These are phyloP conservation scores for Rhizopus delemar DNA, from an alignment of 371 early-diverging fungal genomes.

Conservation along the genomic window DNA sequence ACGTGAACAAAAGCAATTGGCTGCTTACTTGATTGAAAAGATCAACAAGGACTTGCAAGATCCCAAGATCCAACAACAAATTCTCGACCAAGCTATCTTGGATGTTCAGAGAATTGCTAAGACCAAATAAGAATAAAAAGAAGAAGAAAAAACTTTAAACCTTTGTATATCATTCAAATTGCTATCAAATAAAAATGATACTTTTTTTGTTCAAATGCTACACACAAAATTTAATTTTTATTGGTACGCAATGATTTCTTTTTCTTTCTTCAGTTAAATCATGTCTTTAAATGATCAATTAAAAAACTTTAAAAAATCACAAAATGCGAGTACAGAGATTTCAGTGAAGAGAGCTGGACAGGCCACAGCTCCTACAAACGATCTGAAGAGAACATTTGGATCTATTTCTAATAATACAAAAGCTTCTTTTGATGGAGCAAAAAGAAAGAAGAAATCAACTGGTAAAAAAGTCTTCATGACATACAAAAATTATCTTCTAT, in stretches of 20 bases:
- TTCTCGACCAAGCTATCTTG: slow-evolving; percentile 57
- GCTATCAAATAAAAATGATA: too few species aligned
- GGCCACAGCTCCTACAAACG: slow-evolving; percentile 8
- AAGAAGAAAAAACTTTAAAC: slow-evolving; percentile 4
- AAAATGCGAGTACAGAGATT: slow-evolving; percentile 41
- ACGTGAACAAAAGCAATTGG: slow-evolving; percentile 88
- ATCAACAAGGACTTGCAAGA: slow-evolving; percentile 79
- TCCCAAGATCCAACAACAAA: slow-evolving; percentile 71
- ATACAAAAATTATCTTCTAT: neutral
- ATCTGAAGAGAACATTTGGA: slow-evolving; percentile 12
- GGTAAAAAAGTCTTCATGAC: slow-evolving; percentile 21
- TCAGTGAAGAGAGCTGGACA: slow-evolving; percentile 45
- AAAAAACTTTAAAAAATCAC: slow-evolving; percentile 43
- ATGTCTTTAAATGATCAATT: slow-evolving; percentile 35
- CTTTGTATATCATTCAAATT: slow-evolving; percentile 1
- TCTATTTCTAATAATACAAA: slow-evolving; percentile 44
- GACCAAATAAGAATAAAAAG: slow-evolving; percentile 15
- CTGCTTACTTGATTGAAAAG: slow-evolving; percentile 82
- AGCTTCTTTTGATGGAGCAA: slow-evolving; percentile 35
- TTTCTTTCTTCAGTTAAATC: slow-evolving; percentile 5
- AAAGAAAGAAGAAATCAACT: slow-evolving; percentile 38
- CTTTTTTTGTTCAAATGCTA: too few species aligned
- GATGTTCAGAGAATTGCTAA: slow-evolving; percentile 56
- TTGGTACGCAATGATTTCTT: neutral
- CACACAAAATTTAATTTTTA: neutral